Evolutionary conservation across 495 filamentous ascomycete genomes (phyloP).

Genomic region (Hypoxylon lienhwacheense): DNA sequence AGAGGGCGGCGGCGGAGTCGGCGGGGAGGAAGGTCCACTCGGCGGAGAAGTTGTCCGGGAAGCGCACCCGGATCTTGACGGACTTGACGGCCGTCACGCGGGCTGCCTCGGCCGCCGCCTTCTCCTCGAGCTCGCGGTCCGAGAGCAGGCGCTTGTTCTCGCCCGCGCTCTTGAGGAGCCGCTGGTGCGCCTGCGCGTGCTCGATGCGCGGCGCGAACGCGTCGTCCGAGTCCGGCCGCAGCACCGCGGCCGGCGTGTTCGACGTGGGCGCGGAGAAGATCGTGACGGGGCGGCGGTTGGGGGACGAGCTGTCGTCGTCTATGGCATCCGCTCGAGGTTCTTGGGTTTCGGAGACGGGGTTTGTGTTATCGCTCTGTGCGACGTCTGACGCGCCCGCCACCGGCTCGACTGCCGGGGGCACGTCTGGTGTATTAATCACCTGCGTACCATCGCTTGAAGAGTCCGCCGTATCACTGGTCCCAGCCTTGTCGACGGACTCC

Average conservation of each 20-base stretch:
- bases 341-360: conserved; percentile 1
- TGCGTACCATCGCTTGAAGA: conserved; percentile 16
- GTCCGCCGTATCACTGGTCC: conserved; percentile 7
- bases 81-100: conserved; percentile 64
- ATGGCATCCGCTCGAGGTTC: conserved; percentile 30
- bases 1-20: conserved; percentile 66
- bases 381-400: conserved; percentile 5
- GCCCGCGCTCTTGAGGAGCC: conserved; percentile 61
- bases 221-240: conserved; percentile 62
- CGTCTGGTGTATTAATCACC: not conserved
- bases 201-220: conserved; percentile 84
- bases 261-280: conserved; percentile 76
- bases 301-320: conserved; percentile 33
- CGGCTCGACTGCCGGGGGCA: conserved; percentile 1
- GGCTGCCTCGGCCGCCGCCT: conserved; percentile 60
- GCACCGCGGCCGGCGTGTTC: conserved; percentile 73
- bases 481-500: not conserved
- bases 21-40: conserved; percentile 62
- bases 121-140: conserved; percentile 65
- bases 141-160: conserved; percentile 71
- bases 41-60: conserved; percentile 78
- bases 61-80: conserved; percentile 78
- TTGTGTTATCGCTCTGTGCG: not conserved
- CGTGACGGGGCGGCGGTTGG: conserved; percentile 55
- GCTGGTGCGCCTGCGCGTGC: conserved; percentile 81